Conservation (phyloP, 1,284 basidiomycete genomes). For the Heterobasidion occidentale region DNA sequence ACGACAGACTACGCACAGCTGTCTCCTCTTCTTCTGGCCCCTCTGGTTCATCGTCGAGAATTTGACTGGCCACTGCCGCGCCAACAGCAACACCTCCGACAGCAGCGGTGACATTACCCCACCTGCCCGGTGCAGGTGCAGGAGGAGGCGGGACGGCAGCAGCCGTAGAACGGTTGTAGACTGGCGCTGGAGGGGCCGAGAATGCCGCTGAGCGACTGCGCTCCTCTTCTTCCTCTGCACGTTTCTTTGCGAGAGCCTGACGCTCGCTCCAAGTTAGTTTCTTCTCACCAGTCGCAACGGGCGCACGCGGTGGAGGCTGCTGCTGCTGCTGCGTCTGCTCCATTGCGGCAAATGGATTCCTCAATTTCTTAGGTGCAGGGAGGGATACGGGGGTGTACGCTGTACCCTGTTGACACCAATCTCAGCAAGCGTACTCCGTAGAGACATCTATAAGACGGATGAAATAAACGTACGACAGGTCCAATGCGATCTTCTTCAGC, state of each 20-base stretch:
- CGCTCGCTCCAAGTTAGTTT: conserved; percentile 90
- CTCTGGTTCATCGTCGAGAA: conserved; percentile 14
- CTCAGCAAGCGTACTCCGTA: neutral
- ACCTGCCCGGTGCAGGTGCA: conserved; percentile 1
- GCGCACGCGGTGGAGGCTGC: conserved; percentile 17
- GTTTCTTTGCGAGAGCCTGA: conserved; percentile 81
- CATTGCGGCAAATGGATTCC: conserved; percentile 70
- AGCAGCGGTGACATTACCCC: conserved; percentile 5
- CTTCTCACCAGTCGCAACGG: conserved; percentile 33
- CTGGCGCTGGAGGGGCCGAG: conserved; percentile 27
- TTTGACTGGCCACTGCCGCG: conserved; percentile 2
- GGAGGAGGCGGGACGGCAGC: neutral
- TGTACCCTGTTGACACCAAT: conserved; percentile 40
- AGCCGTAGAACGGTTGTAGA: neutral
- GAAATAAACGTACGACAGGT: conserved; percentile 35
- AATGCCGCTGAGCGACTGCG: conserved; percentile 50
- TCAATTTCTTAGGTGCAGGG: conserved; percentile 78
- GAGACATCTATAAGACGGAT: neutral
- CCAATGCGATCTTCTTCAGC: conserved; percentile 73
- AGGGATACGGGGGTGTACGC: conserved; percentile 84
- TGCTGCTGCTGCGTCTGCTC: conserved; percentile 38
- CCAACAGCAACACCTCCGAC: conserved; percentile 5
- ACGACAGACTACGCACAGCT: conserved; percentile 6
- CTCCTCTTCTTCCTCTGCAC: conserved; percentile 74
- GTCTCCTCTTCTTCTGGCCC: conserved; percentile 18